Conservation (phyloP, 306 rosid genomes). For the Potentilla sterilis region DNA sequence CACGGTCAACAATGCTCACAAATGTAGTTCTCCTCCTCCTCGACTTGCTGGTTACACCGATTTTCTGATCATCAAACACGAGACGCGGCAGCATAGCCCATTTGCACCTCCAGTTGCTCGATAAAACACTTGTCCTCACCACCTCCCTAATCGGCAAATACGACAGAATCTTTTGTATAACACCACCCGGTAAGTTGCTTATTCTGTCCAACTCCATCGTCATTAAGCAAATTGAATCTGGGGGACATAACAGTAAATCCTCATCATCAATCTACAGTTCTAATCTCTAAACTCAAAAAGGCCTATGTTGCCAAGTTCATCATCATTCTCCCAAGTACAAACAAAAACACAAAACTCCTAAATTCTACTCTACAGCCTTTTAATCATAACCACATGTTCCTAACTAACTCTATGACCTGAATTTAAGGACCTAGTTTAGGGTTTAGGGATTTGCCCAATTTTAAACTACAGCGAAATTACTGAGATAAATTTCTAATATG, state of each 20-base stretch:
- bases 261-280: not conserved
- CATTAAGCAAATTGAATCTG: not conserved
- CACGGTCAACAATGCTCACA: constrained; percentile 50
- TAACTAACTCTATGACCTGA: not conserved
- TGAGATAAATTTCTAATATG: not conserved
- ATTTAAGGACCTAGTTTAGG: not conserved
- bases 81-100: constrained; percentile 53
- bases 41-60: constrained; percentile 10
- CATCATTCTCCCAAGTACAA: not conserved
- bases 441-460: not conserved
- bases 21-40: constrained; percentile 21
- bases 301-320: not conserved
- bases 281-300: not conserved
- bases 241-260: not conserved
- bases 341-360: not conserved
- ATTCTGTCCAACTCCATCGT: constrained; percentile 34
- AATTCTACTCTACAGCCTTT: not conserved
- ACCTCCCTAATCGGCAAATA: constrained; percentile 51
- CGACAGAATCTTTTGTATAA: constrained; percentile 50
- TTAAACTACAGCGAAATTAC: not conserved
- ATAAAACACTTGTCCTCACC: constrained; percentile 56
- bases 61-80: constrained; percentile 45
- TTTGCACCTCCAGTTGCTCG: constrained; percentile 67
- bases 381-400: not conserved
- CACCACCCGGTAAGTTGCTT: constrained; percentile 49